Percentiles rank a stretch among this genome's conserved stretches.
These are phyloP conservation scores for Candida parachauliodes DNA, from an alignment of 805 yeast genomes.

Conservation along the genomic window DNA sequence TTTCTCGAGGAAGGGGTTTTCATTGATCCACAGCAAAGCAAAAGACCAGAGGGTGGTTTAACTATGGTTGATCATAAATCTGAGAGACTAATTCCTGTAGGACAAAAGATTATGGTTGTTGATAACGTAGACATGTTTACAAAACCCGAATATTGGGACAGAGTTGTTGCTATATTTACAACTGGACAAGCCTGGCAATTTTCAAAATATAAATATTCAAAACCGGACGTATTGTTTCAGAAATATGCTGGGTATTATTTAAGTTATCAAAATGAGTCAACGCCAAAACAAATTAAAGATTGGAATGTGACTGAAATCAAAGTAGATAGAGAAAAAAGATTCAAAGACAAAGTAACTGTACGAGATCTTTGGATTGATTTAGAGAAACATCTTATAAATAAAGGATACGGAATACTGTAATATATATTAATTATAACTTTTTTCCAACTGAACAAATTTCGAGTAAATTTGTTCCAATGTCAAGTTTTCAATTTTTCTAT, in stretches of 20 bases:
- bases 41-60: conserved; percentile 33
- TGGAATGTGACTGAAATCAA: conserved; percentile 87
- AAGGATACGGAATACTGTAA: conserved; percentile 47
- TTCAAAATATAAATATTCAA: conserved; percentile 75
- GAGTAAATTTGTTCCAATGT: conserved; percentile 48
- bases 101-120: conserved; percentile 71
- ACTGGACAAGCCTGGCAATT: conserved; percentile 99
- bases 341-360: conserved; percentile 83
- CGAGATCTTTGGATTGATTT: conserved; percentile 81
- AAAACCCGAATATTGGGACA: conserved; percentile 96
- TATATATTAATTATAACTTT: conserved; percentile 33
- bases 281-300: conserved; percentile 69
- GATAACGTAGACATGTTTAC: conserved; percentile 78
- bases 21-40: conserved; percentile 46
- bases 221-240: conserved; percentile 78
- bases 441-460: conserved; percentile 55
- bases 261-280: conserved; percentile 70
- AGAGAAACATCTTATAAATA: conserved; percentile 66
- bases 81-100: conserved; percentile 48
- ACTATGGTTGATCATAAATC: conserved; percentile 55
- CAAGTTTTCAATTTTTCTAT: conserved; percentile 42
- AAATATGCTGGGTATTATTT: conserved; percentile 80
- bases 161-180: conserved; percentile 92
- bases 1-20: conserved; percentile 68
- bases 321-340: conserved; percentile 78